Conservation (phyloP, 2,329 filamentous ascomycete genomes). For the Curvularia sp. region DNA sequence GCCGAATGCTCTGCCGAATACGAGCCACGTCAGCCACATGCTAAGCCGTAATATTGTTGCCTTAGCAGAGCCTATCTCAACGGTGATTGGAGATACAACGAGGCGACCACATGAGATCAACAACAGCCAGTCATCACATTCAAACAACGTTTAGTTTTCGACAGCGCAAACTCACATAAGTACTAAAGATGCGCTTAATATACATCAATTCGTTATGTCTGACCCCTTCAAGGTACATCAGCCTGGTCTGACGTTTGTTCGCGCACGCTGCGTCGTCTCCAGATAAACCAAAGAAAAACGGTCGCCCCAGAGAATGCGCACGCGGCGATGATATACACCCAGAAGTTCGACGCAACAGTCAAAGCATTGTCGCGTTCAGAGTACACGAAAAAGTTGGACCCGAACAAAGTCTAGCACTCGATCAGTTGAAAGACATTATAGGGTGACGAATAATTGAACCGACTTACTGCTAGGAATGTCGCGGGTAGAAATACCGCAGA, state of each 20-base stretch:
- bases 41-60: no score
- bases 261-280: conserved; percentile 12
- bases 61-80: neutral
- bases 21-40: no score
- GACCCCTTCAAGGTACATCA: neutral
- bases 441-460: neutral
- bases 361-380: conserved; percentile 12
- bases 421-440: neutral
- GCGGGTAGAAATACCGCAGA: conserved; percentile 23
- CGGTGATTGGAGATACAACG: no score
- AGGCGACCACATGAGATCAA: no score
- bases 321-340: conserved; percentile 19
- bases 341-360: conserved; percentile 20
- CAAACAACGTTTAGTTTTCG: no score
- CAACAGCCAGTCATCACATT: no score
- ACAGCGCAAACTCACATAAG: no score
- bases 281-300: conserved; percentile 14
- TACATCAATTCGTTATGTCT: neutral
- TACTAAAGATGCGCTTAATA: no score
- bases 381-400: conserved; percentile 21
- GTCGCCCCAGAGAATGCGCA: conserved; percentile 15
- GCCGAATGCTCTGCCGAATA: no score
- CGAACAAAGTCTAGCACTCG: conserved; percentile 17
- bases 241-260: neutral
- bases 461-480: conserved; percentile 21